Conservation (phyloP, 2,329 filamentous ascomycete species). For the Xylaria sp. region DNA sequence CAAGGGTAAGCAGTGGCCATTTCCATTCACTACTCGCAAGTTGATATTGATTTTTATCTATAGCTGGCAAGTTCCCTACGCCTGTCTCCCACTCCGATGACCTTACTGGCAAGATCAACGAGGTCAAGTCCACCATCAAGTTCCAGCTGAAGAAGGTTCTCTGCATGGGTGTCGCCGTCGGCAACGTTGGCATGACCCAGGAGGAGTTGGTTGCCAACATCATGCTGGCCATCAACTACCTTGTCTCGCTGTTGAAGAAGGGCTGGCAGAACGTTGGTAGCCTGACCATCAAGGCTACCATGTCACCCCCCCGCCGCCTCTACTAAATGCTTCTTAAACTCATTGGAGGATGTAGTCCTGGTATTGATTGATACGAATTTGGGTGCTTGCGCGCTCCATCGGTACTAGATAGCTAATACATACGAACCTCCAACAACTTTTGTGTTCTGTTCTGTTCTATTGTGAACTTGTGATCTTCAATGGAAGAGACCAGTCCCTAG, state of each 20-base stretch:
- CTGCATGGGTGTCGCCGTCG: conserved; percentile 99
- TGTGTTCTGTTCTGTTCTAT: neutral
- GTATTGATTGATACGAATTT: conserved; percentile 39
- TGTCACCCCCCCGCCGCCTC: conserved; percentile 97
- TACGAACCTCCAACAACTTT: conserved; percentile 40
- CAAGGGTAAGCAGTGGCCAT: conserved; percentile 73
- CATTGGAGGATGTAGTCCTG: conserved; percentile 46
- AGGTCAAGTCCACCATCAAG: conserved; percentile 99
- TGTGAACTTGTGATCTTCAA: neutral
- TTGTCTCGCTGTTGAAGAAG: conserved; percentile 99
- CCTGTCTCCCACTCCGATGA: conserved; percentile 98
- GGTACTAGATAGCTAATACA: conserved; percentile 43
- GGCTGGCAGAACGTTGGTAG: conserved; percentile 99
- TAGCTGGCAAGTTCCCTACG: conserved; percentile 99
- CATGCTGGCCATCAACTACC: conserved; percentile 99
- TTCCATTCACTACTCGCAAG: conserved; percentile 12
- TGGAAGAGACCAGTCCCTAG: neutral
- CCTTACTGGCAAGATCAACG: conserved; percentile 92
- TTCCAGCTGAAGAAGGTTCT: conserved; percentile 99
- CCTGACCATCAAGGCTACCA: conserved; percentile 99
- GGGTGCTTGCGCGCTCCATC: conserved; percentile 22
- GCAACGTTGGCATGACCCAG: conserved; percentile 96
- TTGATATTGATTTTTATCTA: conserved; percentile 43
- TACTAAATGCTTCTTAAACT: conserved; percentile 71
- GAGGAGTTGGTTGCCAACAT: conserved; percentile 98